Conservation (phyloP, 768 basidiomycete genomes). For the Cystofilobasidium bisporidii region DNA sequence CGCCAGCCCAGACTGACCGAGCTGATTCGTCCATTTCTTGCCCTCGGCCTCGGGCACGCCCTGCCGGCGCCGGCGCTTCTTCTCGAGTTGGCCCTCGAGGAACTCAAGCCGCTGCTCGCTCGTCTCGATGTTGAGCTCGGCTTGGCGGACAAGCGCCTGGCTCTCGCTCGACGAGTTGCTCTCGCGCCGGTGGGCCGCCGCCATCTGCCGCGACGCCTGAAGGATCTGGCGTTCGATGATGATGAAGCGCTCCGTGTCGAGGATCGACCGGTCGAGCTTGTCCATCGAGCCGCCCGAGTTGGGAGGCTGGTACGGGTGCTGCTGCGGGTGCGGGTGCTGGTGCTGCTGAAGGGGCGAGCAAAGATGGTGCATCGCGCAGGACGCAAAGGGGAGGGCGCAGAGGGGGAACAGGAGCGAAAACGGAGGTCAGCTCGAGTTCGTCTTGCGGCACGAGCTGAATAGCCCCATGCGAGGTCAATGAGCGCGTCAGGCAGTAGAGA, state of each 20-base stretch:
- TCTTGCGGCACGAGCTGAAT: too few species aligned
- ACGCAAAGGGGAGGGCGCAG: too few species aligned
- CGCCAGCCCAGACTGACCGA: conserved; percentile 23
- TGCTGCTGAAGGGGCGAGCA: too few species aligned
- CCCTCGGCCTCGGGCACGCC: conserved; percentile 22
- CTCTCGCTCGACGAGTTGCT: conserved; percentile 19
- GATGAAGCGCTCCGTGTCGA: conserved; percentile 28
- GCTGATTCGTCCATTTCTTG: conserved; percentile 27
- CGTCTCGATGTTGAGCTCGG: conserved; percentile 24
- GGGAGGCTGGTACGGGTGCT: too few species aligned
- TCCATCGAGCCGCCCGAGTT: too few species aligned
- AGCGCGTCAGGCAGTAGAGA: too few species aligned
- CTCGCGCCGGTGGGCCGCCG: conserved; percentile 22
- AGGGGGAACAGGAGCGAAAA: too few species aligned
- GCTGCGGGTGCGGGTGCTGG: too few species aligned
- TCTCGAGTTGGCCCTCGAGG: conserved; percentile 26
- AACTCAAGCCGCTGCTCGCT: conserved; percentile 24
- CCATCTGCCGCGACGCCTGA: conserved; percentile 20
- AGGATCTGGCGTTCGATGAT: conserved; percentile 27
- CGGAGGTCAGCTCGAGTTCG: too few species aligned
- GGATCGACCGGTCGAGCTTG: conserved; percentile 26
- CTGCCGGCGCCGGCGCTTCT: conserved; percentile 24
- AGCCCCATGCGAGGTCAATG: too few species aligned
- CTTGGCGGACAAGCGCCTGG: conserved; percentile 27
- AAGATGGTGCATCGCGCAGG: too few species aligned